Conservation (phyloP, 371 early-diverging fungal species). For the Zychaea mexicana region DNA sequence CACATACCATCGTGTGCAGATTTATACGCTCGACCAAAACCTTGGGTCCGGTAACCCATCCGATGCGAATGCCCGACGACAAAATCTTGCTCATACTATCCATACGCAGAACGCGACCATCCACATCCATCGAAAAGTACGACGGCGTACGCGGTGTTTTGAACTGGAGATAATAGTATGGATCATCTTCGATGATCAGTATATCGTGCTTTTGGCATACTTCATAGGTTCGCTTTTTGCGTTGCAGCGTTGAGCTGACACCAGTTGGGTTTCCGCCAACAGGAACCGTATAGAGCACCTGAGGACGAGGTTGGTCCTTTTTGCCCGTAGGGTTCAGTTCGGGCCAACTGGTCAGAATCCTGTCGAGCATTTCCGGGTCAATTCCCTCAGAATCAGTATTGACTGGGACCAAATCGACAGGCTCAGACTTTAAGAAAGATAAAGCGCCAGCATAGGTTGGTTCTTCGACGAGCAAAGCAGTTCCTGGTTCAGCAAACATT, state of each 20-base stretch:
- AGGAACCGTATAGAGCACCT: conserved; percentile 63
- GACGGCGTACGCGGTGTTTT: conserved; percentile 46
- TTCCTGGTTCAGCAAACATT: conserved; percentile 67
- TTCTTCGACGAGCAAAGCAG: conserved; percentile 71
- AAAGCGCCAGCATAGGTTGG: conserved; percentile 79
- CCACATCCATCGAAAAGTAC: conserved; percentile 78
- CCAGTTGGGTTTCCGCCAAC: conserved; percentile 82
- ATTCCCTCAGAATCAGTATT: conserved; percentile 59
- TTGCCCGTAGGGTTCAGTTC: conserved; percentile 24
- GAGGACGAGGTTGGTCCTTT: conserved; percentile 50
- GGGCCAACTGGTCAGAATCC: conserved; percentile 52
- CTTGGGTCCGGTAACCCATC: conserved; percentile 77
- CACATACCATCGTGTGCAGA: conserved; percentile 61
- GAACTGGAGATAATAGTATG: conserved; percentile 72
- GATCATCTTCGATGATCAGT: conserved; percentile 81
- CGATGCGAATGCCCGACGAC: conserved; percentile 77
- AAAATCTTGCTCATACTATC: conserved; percentile 84
- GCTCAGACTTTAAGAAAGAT: conserved; percentile 67
- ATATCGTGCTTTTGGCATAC: conserved; percentile 65
- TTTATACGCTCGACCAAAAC: conserved; percentile 69
- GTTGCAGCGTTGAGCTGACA: conserved; percentile 57
- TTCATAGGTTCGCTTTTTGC: conserved; percentile 65
- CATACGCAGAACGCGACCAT: conserved; percentile 79
- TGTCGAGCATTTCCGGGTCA: conserved; percentile 49
- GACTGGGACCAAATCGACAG: conserved; percentile 63